phyloP scores from a whole-genome alignment of 1,284 basidiomycete genomes.

The Puccinia polysora region DNA sequence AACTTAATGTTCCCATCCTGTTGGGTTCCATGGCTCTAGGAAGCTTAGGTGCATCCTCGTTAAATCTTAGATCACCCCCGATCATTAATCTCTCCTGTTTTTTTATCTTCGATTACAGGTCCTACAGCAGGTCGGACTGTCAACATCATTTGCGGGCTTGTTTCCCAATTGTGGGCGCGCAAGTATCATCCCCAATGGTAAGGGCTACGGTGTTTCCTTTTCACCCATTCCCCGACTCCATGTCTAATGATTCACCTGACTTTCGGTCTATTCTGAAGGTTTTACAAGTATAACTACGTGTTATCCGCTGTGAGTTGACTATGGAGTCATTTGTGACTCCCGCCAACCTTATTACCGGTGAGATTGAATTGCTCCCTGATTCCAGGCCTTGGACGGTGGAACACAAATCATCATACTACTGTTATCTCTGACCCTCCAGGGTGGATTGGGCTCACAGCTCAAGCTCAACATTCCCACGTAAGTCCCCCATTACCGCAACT shows the following conservation, averaged over 20 bases:
- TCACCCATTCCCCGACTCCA: neutral
- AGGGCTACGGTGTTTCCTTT: neutral
- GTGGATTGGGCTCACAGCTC: conserved; percentile 9
- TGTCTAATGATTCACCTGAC: no score
- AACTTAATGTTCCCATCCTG: conserved; percentile 6
- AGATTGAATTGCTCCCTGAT: neutral
- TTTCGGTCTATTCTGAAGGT: conserved; percentile 1
- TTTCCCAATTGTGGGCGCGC: conserved; percentile 21
- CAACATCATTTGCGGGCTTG: conserved; percentile 11
- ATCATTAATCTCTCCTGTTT: neutral
- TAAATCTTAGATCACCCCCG: neutral
- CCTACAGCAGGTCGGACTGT: conserved; percentile 1
- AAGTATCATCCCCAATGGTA: conserved; percentile 20
- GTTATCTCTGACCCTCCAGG: conserved; percentile 21
- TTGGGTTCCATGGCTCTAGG: conserved; percentile 19
- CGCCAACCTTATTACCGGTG: neutral
- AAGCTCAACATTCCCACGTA: conserved; percentile 23
- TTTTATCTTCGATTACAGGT: neutral
- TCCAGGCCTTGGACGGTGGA: conserved; percentile 29
- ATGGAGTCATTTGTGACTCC: neutral
- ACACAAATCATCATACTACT: conserved; percentile 31
- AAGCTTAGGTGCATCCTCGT: neutral
- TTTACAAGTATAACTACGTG: conserved; percentile 36
- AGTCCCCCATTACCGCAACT: neutral
- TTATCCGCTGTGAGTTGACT: conserved; percentile 18